A percentile compares a stretch with the other conserved stretches of the same genome.
Conservation (phyloP, 768 basidiomycete genomes). For the Lactarius hengduanensis region DNA sequence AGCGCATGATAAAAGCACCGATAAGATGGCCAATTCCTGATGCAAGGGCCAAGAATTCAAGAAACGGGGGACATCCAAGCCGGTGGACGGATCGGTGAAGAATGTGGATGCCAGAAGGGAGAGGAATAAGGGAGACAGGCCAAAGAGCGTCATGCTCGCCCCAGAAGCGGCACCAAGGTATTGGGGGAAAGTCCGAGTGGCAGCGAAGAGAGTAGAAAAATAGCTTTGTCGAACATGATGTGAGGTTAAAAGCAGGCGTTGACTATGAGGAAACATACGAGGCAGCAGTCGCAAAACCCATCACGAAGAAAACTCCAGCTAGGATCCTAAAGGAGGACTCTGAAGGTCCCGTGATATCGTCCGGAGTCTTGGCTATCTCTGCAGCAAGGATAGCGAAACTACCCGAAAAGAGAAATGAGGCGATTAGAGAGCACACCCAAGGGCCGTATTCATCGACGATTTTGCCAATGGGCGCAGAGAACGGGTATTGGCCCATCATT, state of each 20-base stretch:
- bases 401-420: slow-evolving; percentile 54
- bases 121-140: slow-evolving; percentile 77
- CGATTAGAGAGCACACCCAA: slow-evolving; percentile 60
- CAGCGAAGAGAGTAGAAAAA: slow-evolving; percentile 74
- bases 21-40: slow-evolving; percentile 53
- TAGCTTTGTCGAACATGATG: slow-evolving; percentile 36
- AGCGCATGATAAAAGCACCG: slow-evolving; percentile 45
- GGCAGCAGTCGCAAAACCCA: slow-evolving; percentile 67
- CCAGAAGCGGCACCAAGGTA: slow-evolving; percentile 68
- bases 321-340: slow-evolving; percentile 50
- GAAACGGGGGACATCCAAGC: slow-evolving; percentile 50
- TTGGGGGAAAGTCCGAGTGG: slow-evolving; percentile 65
- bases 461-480: slow-evolving; percentile 67
- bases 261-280: slow-evolving; percentile 50
- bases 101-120: slow-evolving; percentile 60
- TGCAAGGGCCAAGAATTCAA: slow-evolving; percentile 56
- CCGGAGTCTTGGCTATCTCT: slow-evolving; percentile 51
- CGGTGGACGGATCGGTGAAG: slow-evolving; percentile 51
- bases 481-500: slow-evolving; percentile 79
- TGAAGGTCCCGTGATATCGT: slow-evolving; percentile 39
- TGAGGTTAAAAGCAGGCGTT: slow-evolving; percentile 3
- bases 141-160: slow-evolving; percentile 67
- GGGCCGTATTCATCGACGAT: slow-evolving; percentile 67
- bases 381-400: slow-evolving; percentile 65
- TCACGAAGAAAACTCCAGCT: slow-evolving; percentile 56